Evolutionary conservation across 164 flowering plant genomes (phyloP).

Genomic region (Vitis rupestris): DNA sequence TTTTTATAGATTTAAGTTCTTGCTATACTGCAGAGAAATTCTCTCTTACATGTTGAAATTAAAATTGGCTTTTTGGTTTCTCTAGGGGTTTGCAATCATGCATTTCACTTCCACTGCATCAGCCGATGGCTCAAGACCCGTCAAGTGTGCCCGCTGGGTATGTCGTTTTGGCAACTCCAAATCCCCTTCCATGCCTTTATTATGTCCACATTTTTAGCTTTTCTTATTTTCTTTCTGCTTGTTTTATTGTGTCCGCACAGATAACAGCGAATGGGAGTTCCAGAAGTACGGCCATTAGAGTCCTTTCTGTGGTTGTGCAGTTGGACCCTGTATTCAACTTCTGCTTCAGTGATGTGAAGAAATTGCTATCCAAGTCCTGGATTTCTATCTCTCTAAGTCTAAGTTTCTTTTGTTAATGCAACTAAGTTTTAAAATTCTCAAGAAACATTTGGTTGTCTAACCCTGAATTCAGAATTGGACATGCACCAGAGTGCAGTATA

Average conservation of each 20-base stretch:
- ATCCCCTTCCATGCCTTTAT: not conserved
- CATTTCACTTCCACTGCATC: slow-evolving; percentile 57
- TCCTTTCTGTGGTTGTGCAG: slow-evolving; percentile 1
- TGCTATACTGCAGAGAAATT: too few species aligned
- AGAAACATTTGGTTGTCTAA: not conserved
- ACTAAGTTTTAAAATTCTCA: not conserved
- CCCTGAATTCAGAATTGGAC: not conserved
- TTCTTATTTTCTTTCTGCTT: not conserved
- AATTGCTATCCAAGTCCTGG: not conserved
- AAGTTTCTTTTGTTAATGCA: too few species aligned
- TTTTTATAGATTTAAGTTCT: too few species aligned
- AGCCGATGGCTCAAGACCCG: slow-evolving; percentile 60
- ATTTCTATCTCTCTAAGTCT: not conserved
- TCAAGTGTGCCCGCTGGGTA: slow-evolving; percentile 59
- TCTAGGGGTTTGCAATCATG: slow-evolving; percentile 52
- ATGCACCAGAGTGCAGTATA: not conserved
- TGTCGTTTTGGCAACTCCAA: not conserved
- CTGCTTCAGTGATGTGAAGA: not conserved
- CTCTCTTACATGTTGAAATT: not conserved
- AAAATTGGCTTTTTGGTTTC: not conserved
- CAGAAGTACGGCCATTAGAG: slow-evolving; percentile 55
- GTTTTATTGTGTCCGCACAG: slow-evolving; percentile 16
- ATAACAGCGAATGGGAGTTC: slow-evolving; percentile 61
- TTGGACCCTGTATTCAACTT: not conserved
- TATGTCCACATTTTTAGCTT: not conserved